Evolutionary conservation across 805 yeast genomes (phyloP).

Genomic region (Metschnikowia chrysomelidarum): DNA sequence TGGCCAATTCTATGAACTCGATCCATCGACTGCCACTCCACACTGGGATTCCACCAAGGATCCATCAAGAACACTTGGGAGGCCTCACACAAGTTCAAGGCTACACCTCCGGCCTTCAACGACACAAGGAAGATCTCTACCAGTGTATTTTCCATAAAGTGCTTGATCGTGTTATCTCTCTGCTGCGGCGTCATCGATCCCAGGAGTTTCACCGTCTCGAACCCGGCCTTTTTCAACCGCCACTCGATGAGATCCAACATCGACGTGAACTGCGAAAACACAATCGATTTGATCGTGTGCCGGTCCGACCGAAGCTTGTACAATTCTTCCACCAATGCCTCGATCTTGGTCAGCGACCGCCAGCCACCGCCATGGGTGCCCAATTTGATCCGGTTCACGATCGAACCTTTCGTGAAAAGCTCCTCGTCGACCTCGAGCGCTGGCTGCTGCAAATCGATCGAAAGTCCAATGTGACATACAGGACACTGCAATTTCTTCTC

Average conservation of each 20-base stretch:
- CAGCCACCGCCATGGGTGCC: slow-evolving; percentile 68
- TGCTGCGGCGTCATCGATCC: slow-evolving; percentile 98
- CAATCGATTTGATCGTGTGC: slow-evolving; percentile 91
- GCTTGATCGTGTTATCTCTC: slow-evolving; percentile 84
- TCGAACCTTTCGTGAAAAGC: slow-evolving; percentile 59
- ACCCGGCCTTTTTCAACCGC: slow-evolving; percentile 93
- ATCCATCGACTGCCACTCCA: slow-evolving; percentile 98
- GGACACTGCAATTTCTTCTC: slow-evolving; percentile 76
- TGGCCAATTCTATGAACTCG: slow-evolving; percentile 98
- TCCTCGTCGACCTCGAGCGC: slow-evolving; percentile 70
- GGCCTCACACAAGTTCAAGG: slow-evolving; percentile 93
- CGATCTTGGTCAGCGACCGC: slow-evolving; percentile 95
- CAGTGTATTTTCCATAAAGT: slow-evolving; percentile 87
- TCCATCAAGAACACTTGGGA: slow-evolving; percentile 94
- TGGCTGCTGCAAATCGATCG: slow-evolving; percentile 87
- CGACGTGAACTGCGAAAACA: slow-evolving; percentile 94
- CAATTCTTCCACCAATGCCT: slow-evolving; percentile 90
- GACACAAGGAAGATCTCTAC: slow-evolving; percentile 95
- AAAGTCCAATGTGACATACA: slow-evolving; percentile 89
- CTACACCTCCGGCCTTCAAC: slow-evolving; percentile 98
- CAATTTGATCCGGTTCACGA: slow-evolving; percentile 85
- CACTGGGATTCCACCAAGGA: slow-evolving; percentile 99
- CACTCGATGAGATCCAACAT: slow-evolving; percentile 96
- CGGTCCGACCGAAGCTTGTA: slow-evolving; percentile 82
- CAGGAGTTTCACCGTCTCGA: slow-evolving; percentile 87